Percentiles rank a stretch among this genome's conserved stretches.
These are phyloP conservation scores for Bothriochloa decipiens DNA, from an alignment of 176 grass and related monocot genomes.

Conservation along the genomic window DNA sequence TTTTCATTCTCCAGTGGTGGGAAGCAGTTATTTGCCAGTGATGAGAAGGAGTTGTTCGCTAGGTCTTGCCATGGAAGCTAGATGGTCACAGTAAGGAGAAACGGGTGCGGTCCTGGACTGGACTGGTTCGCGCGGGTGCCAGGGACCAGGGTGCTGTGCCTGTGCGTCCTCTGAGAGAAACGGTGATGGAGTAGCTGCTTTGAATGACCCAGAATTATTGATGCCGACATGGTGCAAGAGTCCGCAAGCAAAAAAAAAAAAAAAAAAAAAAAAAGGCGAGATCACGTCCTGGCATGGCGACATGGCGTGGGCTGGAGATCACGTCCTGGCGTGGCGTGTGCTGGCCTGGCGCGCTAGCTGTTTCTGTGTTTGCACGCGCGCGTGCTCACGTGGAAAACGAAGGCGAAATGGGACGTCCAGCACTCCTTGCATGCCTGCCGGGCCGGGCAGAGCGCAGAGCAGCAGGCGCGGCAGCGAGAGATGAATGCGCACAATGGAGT, in stretches of 20 bases:
- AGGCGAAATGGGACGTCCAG: neutral
- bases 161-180: neutral
- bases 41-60: no score
- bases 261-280: neutral
- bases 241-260: neutral
- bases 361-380: neutral
- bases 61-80: no score
- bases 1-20: no score
- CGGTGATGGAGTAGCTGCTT: neutral
- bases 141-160: neutral
- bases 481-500: neutral
- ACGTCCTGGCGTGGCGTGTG: neutral
- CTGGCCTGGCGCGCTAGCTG: neutral
- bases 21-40: no score
- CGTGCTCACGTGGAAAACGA: constrained; percentile 12
- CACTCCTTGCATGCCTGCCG: neutral
- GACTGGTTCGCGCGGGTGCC: no score
- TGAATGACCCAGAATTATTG: neutral
- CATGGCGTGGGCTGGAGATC: no score
- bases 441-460: neutral
- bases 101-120: no score
- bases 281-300: neutral
- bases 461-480: constrained; percentile 11
- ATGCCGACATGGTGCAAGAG: neutral
- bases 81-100: no score